Evolutionary conservation across 2,329 filamentous ascomycete species (phyloP), one percentile per base, ranked within the genome.

Genomic region (Sporothrix mexicana): DNA sequence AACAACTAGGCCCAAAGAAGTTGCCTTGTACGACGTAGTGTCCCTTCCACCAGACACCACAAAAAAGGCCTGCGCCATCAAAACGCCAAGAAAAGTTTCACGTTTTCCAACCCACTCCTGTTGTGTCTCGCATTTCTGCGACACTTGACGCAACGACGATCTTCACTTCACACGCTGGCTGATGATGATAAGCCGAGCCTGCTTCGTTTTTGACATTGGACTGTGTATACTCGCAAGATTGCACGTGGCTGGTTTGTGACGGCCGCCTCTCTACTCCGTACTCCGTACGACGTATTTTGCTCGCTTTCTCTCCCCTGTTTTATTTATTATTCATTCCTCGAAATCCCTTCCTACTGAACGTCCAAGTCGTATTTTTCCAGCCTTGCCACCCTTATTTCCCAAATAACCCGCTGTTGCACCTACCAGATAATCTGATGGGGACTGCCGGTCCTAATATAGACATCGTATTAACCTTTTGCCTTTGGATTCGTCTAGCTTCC

Each of bases 51-150:
- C 17, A n/a, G 30, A 55, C 47, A 36, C 41, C 15, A 45, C 10
- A 55, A 45, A 15, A 53, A 71, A 10, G 23, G 30, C 49, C 45
- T 64, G 43, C 13, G 6, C 23, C 30, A 15, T 73, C 51, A 70
- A 36, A 73, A 70, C 68, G 72, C 72, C 72, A 73, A 70, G 68
- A 59, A 47, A 57, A 49, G 57, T 59, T 73, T 66, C 71, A 73
- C 53, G 23, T 57, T 36, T 67, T 53, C 45, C 47, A 64, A 41
- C 30, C 59, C 9, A 43, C 36, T 72, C 61, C 62, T 68, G 51
- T 43, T 43, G 55, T 69, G 51, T 72, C 57, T 73, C 68, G 57
- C 20, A 61, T 70, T 67, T 53, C 47, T 41, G 45, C 8, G 25
- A 53, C 45, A 45, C 43, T 47, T 23, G 23, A 10, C 17, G 25